Base-by-base conservation (phyloP, 2,329 filamentous ascomycete genomes). In the Mycosphaerella sp. region DNA sequence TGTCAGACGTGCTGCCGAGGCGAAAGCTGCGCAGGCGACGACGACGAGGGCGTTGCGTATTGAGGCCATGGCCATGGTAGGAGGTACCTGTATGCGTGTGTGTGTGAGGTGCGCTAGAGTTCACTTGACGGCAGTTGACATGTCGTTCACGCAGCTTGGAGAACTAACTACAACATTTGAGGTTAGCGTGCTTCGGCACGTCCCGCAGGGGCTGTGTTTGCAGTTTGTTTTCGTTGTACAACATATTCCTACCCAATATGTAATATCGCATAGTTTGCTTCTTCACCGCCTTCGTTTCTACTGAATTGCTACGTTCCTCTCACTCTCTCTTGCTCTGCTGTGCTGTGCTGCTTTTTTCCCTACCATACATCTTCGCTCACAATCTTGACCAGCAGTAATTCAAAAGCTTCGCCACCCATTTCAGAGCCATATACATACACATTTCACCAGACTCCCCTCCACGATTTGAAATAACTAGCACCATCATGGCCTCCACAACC, bases 1-100 rank as follows among this genome's bases (percentile, higher is more conserved):
- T 40, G 76, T 79, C 53, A 78, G 70, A 51, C 70, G 69, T 34
- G 74, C 74, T 39, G 74, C 73, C 9, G 67, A 66, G 17, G 64
- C 53, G 10, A 67, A 36, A 12, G 69, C 51, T n/a, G 64, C 61
- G 53, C 51, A 55, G 29, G 53, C 53, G 12, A 63, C 52, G 12
- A 63, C 52, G 39, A 61, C 38, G 29, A 58, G 43, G 10, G 47
- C 38, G 21, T 45, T 47, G 42, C 47, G 51, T 39, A 56, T 26
- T 8, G 39, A 46, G 9, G 48, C 29, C 51, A 58, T 58, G 45
- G 4, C 11, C 21, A 31, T 17, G 32, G 48, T 40, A 41, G 8
- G 14, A 41, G 2, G 12, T 17, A 6, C 9, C 3, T 12, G 11
- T 10, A 14, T 40, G 38, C 9, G 5, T 40, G 38, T n/a, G 17